Conservation (phyloP, 768 basidiomycete species). For the Sarcodon sp. region DNA sequence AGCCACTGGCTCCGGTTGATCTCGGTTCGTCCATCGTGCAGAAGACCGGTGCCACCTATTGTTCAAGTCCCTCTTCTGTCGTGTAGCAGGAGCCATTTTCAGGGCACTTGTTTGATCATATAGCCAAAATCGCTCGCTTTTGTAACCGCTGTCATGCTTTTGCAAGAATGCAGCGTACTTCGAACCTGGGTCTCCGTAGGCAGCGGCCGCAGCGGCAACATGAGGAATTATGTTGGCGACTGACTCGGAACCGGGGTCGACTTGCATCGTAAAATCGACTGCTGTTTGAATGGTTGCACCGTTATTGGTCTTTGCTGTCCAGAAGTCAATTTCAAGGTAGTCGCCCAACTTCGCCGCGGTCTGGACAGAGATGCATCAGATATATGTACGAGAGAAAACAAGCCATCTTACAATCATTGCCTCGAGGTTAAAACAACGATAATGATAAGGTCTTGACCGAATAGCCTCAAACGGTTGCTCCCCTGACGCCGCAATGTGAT, state of each 20-base stretch:
- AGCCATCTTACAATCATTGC: slow-evolving; percentile 34
- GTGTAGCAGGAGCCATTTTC: slow-evolving; percentile 20
- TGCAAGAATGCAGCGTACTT: slow-evolving; percentile 32
- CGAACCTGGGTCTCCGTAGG: slow-evolving; percentile 39
- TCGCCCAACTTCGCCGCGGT: slow-evolving; percentile 42
- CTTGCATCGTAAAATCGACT: slow-evolving; percentile 30
- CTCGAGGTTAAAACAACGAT: slow-evolving; percentile 46
- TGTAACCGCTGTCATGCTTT: slow-evolving; percentile 19
- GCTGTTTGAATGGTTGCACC: slow-evolving; percentile 41
- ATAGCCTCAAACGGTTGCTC: slow-evolving; percentile 48
- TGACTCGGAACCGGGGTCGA: slow-evolving; percentile 28
- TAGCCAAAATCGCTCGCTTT: slow-evolving; percentile 28
- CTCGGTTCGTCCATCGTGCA: background rate
- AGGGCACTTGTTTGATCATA: slow-evolving; percentile 33
- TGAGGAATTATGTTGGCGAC: slow-evolving; percentile 29
- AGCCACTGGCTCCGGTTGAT: background rate
- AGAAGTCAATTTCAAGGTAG: slow-evolving; percentile 33
- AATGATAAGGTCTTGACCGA: slow-evolving; percentile 42
- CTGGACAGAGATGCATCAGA: slow-evolving; percentile 13
- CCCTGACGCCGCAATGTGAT: slow-evolving; percentile 37
- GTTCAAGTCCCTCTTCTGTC: slow-evolving; percentile 11
- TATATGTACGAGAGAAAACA: background rate
- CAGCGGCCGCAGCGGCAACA: slow-evolving; percentile 36
- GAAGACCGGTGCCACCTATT: background rate
- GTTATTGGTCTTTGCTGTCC: slow-evolving; percentile 31